Conservation (phyloP, 371 early-diverging fungal species). For the Apophysomyces elegans region DNA sequence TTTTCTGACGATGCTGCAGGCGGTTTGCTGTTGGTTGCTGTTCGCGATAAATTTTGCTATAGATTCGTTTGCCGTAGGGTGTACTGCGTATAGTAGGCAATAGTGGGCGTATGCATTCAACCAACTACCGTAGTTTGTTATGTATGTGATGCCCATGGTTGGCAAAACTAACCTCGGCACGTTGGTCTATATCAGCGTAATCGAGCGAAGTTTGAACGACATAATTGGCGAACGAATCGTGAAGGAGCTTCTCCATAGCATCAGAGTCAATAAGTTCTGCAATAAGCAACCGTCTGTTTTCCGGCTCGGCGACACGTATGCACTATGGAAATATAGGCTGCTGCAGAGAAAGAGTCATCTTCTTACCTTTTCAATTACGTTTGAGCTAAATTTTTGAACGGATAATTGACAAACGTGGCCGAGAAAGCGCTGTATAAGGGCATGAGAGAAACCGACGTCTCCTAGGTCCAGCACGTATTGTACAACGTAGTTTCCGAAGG, state of each 20-base stretch:
- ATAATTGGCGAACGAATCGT: slow-evolving; percentile 90
- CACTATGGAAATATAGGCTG: slow-evolving; percentile 47
- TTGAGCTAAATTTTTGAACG: slow-evolving; percentile 91
- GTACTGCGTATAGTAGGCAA: slow-evolving; percentile 83
- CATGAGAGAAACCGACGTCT: slow-evolving; percentile 68
- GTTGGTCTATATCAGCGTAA: slow-evolving; percentile 76
- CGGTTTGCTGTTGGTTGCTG: slow-evolving; percentile 1
- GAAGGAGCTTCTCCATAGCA: slow-evolving; percentile 74
- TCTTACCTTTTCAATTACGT: slow-evolving; percentile 87
- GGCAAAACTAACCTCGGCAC: slow-evolving; percentile 49
- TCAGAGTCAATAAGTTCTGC: slow-evolving; percentile 73
- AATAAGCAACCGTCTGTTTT: slow-evolving; percentile 71
- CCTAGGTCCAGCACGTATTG: slow-evolving; percentile 93
- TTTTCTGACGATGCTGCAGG: background rate
- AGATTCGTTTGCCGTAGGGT: slow-evolving; percentile 89
- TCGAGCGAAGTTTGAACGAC: slow-evolving; percentile 94
- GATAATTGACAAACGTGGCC: slow-evolving; percentile 76
- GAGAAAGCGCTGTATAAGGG: slow-evolving; percentile 77
- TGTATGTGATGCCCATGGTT: background rate
- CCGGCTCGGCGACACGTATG: slow-evolving; percentile 79
- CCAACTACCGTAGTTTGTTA: slow-evolving; percentile 43
- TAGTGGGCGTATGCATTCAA: slow-evolving; percentile 79
- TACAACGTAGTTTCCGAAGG: slow-evolving; percentile 98
- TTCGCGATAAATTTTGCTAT: slow-evolving; percentile 71
- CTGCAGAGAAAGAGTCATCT: background rate